Percentiles rank a stretch among this genome's conserved stretches.
Evolutionary conservation across 129 eudicot genomes (phyloP).

Genomic region (Sambucus nigra): DNA sequence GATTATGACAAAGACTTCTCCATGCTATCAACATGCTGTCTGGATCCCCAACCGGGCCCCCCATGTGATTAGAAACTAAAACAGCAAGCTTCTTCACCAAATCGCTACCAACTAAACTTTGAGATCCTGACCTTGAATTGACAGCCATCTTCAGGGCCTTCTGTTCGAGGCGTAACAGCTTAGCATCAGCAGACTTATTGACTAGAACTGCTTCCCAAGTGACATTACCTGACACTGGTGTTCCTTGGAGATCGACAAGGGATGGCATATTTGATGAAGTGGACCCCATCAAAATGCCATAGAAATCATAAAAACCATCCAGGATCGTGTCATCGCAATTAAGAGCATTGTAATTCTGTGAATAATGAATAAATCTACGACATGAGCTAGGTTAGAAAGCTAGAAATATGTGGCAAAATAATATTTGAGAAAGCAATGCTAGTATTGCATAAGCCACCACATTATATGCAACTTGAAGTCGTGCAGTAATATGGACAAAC

Average conservation of each 20-base stretch:
- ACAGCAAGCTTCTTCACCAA: constrained; percentile 58
- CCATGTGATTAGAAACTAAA: constrained; percentile 84
- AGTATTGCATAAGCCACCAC: not conserved
- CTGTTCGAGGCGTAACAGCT: constrained; percentile 52
- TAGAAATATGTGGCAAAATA: constrained; percentile 10
- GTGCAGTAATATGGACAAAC: not conserved
- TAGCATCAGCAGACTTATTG: constrained; percentile 56
- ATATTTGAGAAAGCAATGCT: not conserved
- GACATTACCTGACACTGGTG: constrained; percentile 40
- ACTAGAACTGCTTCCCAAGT: constrained; percentile 90
- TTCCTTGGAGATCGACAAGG: constrained; percentile 68
- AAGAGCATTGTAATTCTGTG: constrained; percentile 89
- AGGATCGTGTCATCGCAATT: constrained; percentile 83
- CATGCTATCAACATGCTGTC: constrained; percentile 66
- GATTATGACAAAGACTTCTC: constrained; percentile 45
- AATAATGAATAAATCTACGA: constrained; percentile 55
- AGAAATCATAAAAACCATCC: constrained; percentile 90
- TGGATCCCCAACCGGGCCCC: constrained; percentile 86
- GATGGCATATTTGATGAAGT: constrained; percentile 79
- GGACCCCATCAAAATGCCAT: constrained; percentile 37
- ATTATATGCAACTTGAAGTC: too few species aligned
- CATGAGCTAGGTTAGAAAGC: constrained; percentile 57
- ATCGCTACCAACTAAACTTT: constrained; percentile 18
- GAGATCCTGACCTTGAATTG: constrained; percentile 37
- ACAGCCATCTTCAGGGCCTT: constrained; percentile 44